Evolutionary conservation across 148 eudicot genomes (phyloP).

Genomic region (Dianthus caryophyllus): DNA sequence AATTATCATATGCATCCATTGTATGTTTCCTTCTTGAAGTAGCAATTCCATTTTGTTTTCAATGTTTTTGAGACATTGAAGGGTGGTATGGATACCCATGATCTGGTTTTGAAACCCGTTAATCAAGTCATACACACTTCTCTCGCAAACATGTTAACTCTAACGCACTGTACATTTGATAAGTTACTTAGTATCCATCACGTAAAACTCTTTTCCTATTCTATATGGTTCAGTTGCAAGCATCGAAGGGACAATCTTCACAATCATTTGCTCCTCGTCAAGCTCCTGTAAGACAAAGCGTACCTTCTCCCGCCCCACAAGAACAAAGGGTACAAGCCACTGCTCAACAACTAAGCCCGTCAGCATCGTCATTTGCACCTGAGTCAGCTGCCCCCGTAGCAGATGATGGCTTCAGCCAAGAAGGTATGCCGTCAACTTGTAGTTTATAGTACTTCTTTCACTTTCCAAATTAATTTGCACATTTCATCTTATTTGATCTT

Average conservation of each 20-base stretch:
- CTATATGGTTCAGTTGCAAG: conserved; percentile 51
- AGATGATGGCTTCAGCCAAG: conserved; percentile 42
- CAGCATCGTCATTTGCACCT: conserved; percentile 38
- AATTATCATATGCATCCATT: conserved; percentile 78
- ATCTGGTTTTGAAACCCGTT: too few relatives aligned
- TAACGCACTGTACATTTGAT: neutral
- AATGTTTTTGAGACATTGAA: neutral
- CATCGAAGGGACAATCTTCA: conserved; percentile 51
- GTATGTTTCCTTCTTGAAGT: conserved; percentile 38
- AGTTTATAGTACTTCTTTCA: too few relatives aligned
- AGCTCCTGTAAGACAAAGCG: conserved; percentile 35
- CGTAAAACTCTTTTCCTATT: conserved; percentile 7
- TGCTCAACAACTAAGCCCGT: conserved; percentile 38
- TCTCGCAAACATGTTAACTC: neutral
- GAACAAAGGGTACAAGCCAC: conserved; percentile 37
- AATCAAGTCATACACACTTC: too few relatives aligned
- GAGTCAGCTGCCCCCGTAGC: conserved; percentile 30
- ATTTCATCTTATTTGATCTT: too few relatives aligned
- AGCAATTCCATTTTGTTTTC: neutral
- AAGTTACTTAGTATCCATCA: neutral
- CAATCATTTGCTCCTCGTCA: conserved; percentile 31
- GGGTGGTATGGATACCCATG: too few relatives aligned
- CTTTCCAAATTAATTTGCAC: too few relatives aligned
- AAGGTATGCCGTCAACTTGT: conserved; percentile 23
- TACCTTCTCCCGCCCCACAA: conserved; percentile 43